phyloP scores from a whole-genome alignment of 805 yeast species.

The Candida silvicultrix region DNA sequence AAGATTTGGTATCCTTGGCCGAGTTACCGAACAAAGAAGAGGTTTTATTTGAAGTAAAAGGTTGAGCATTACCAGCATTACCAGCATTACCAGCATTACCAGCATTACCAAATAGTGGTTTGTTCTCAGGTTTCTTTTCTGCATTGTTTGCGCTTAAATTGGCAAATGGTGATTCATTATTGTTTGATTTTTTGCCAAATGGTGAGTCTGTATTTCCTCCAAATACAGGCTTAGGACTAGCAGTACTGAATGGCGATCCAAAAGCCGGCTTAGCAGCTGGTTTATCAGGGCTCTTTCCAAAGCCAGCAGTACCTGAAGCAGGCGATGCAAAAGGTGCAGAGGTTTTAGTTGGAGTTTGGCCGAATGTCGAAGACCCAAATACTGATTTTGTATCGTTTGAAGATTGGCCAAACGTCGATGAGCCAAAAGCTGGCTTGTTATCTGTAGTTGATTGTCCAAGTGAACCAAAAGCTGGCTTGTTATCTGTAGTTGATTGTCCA shows the following conservation, averaged over 20 bases:
- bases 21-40: background rate
- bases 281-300: constrained; percentile 7
- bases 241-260: constrained; percentile 5
- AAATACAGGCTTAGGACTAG: background rate
- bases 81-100: too few relatives aligned
- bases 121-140: background rate
- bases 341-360: background rate
- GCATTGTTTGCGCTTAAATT: constrained; percentile 1
- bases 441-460: constrained; percentile 5
- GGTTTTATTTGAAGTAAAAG: constrained; percentile 3
- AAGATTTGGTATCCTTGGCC: constrained; percentile 1
- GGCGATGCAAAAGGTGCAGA: background rate
- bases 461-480: background rate
- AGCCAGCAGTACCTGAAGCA: background rate
- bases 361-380: constrained; percentile 15
- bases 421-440: constrained; percentile 9
- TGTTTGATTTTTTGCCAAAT: constrained; percentile 5
- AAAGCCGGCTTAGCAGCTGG: constrained; percentile 12
- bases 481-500: background rate
- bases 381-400: constrained; percentile 2
- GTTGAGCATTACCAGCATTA: too few relatives aligned
- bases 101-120: constrained; percentile 9
- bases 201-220: constrained; percentile 10
- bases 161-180: constrained; percentile 12
- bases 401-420: constrained; percentile 2